Conservation (phyloP, 1,284 basidiomycete species). For the Heterobasidion occidentale region DNA sequence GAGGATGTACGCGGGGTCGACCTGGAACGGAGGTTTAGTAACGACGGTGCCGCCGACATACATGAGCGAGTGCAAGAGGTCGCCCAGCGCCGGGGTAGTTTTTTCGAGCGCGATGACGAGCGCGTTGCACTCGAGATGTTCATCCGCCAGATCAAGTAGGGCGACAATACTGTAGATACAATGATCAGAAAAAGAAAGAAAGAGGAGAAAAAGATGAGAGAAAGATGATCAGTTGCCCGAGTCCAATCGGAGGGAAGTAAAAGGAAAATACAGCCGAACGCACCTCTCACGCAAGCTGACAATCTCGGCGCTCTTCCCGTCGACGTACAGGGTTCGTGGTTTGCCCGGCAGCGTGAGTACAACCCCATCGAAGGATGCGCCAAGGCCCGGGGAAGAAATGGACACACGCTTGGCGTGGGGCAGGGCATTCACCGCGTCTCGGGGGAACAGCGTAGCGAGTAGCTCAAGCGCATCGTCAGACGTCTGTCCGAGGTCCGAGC, state of each 20-base stretch:
- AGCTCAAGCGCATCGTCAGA: slow-evolving; percentile 62
- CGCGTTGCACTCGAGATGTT: slow-evolving; percentile 66
- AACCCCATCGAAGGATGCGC: slow-evolving; percentile 64
- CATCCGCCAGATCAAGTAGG: slow-evolving; percentile 74
- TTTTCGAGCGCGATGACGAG: slow-evolving; percentile 69
- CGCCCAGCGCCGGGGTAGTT: slow-evolving; percentile 45
- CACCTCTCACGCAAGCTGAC: slow-evolving; percentile 77
- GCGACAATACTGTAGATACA: slow-evolving; percentile 60
- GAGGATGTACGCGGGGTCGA: slow-evolving; percentile 63
- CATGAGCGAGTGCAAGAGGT: slow-evolving; percentile 73
- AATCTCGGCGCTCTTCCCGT: slow-evolving; percentile 70
- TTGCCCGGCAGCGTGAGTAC: slow-evolving; percentile 66
- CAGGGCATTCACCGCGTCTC: slow-evolving; percentile 54
- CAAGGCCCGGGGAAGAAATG: slow-evolving; percentile 60
- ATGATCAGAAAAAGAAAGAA: not conserved
- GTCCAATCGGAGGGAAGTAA: slow-evolving; percentile 1
- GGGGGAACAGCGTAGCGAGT: slow-evolving; percentile 68
- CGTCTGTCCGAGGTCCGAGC: slow-evolving; percentile 20
- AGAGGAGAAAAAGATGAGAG: not conserved
- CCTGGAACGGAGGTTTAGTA: slow-evolving; percentile 65
- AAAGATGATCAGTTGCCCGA: not conserved
- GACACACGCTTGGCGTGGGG: slow-evolving; percentile 65
- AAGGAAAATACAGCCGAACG: slow-evolving; percentile 8
- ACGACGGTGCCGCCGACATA: slow-evolving; percentile 76
- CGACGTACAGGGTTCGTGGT: slow-evolving; percentile 69